Percentiles rank a stretch among this genome's conserved stretches.
Conservation (phyloP, 495 filamentous ascomycete species). For the Daldinia loculata region DNA sequence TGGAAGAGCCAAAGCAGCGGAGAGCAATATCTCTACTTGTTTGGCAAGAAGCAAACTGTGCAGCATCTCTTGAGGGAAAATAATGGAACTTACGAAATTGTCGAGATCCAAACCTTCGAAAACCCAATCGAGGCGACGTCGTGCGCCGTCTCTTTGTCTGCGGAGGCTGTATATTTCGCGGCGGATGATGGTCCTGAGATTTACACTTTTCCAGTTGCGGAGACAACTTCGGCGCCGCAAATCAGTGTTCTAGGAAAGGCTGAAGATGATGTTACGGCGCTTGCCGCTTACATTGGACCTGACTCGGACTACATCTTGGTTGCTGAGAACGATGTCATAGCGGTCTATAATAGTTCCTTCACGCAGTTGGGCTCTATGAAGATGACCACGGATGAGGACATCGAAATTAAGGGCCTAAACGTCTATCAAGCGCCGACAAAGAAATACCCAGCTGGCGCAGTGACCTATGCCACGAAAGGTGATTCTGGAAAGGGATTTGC, state of each 20-base stretch:
- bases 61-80: constrained; percentile 34
- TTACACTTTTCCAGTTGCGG: constrained; percentile 39
- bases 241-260: constrained; percentile 42
- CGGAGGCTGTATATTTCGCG: constrained; percentile 40
- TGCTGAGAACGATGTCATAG: constrained; percentile 38
- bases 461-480: constrained; percentile 38
- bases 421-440: constrained; percentile 41
- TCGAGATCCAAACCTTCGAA: constrained; percentile 44
- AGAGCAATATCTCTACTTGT: constrained; percentile 48
- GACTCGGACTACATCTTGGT: constrained; percentile 44
- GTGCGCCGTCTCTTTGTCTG: constrained; percentile 42
- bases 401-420: constrained; percentile 41
- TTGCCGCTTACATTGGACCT: constrained; percentile 37
- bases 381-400: constrained; percentile 36
- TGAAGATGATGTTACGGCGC: constrained; percentile 39
- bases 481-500: constrained; percentile 37
- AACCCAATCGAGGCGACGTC: constrained; percentile 41
- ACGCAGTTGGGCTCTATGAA: constrained; percentile 34
- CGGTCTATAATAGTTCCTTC: constrained; percentile 38
- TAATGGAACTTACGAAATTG: constrained; percentile 30
- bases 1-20: constrained; percentile 42
- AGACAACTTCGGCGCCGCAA: constrained; percentile 34
- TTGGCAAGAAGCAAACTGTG: constrained; percentile 41
- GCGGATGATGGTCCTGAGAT: constrained; percentile 33
- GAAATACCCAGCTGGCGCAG: constrained; percentile 37